Percentiles rank a stretch among this genome's conserved stretches.
These are phyloP conservation scores for Pseudogymnoascus sp. DNA, from an alignment of 2,329 filamentous ascomycete genomes.

Conservation along the genomic window DNA sequence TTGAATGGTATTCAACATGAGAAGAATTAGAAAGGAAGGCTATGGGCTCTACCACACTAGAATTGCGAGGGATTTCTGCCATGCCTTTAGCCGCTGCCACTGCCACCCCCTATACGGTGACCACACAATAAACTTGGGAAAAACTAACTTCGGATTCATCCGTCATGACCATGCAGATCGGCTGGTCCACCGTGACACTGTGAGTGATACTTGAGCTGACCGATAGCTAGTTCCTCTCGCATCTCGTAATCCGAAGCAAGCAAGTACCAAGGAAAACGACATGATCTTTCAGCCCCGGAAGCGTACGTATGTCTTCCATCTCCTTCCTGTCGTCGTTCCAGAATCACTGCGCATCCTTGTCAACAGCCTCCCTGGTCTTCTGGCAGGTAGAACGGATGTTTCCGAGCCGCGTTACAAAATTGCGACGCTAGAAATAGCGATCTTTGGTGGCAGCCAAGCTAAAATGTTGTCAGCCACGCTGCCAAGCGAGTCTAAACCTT, in stretches of 20 bases:
- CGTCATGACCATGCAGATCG: neutral
- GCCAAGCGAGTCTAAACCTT: neutral
- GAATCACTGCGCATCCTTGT: neutral
- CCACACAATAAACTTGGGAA: neutral
- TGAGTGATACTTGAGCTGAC: neutral
- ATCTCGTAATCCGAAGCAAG: neutral
- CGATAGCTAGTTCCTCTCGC: neutral
- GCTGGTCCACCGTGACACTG: neutral
- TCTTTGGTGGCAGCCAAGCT: neutral
- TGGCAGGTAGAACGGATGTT: neutral
- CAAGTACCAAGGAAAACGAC: too few species aligned
- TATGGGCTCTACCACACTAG: neutral
- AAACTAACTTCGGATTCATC: neutral
- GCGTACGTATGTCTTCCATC: neutral
- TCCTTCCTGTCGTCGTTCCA: neutral
- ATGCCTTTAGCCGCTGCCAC: neutral
- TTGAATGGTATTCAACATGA: neutral
- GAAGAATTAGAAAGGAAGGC: neutral
- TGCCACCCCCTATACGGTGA: neutral
- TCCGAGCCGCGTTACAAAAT: neutral
- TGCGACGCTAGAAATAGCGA: neutral
- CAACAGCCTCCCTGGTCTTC: neutral
- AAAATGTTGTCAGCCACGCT: neutral
- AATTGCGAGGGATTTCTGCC: neutral
- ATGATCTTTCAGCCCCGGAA: neutral